Evolutionary conservation across 768 basidiomycete genomes (phyloP).

Genomic region (Pisolithus marmoratus): DNA sequence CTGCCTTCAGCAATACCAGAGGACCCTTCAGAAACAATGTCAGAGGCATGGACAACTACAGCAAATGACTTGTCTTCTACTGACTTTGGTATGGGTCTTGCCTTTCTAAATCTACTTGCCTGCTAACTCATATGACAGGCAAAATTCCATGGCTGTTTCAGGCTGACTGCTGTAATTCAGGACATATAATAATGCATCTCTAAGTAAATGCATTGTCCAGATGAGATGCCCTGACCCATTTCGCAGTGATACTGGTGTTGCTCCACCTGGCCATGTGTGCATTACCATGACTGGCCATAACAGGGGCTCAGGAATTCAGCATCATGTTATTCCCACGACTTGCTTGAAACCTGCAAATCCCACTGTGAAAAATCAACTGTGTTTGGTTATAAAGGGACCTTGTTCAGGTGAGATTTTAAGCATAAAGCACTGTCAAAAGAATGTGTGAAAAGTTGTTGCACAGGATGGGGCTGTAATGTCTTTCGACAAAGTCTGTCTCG

Average conservation of each 20-base stretch:
- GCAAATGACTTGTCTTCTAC: neutral
- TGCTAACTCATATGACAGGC: neutral
- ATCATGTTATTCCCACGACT: neutral
- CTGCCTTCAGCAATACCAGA: no score
- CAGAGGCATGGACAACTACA: neutral
- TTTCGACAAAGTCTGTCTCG: no score
- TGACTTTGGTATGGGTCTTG: neutral
- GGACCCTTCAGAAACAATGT: neutral
- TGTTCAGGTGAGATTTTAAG: no score
- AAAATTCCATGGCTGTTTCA: neutral
- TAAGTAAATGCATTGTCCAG: neutral
- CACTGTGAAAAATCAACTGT: neutral
- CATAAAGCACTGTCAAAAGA: no score
- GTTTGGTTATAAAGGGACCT: neutral
- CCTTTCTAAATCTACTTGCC: neutral
- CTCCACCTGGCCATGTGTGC: neutral
- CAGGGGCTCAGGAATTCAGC: neutral
- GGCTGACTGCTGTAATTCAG: neutral
- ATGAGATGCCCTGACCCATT: neutral
- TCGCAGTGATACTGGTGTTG: neutral
- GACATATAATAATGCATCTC: neutral
- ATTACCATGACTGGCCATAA: neutral
- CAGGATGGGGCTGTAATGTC: no score
- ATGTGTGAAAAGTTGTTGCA: no score
- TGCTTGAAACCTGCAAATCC: conserved; percentile 1